Percentiles rank a stretch among this genome's conserved stretches.
These are phyloP conservation scores for Diaporthe vexans DNA, from an alignment of 2,329 filamentous ascomycete species.

Conservation along the genomic window DNA sequence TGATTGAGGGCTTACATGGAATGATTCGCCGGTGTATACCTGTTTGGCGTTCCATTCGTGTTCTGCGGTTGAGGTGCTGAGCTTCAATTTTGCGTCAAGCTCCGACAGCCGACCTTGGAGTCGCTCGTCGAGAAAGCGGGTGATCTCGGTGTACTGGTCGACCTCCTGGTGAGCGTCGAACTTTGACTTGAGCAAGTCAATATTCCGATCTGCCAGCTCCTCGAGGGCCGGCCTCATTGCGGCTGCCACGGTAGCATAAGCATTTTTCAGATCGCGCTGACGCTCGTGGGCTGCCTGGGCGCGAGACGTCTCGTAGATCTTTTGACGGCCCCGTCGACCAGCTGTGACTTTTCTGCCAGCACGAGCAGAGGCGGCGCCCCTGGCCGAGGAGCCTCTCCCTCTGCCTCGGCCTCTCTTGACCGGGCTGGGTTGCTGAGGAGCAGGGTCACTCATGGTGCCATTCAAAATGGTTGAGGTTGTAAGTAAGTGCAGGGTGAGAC, in stretches of 20 bases:
- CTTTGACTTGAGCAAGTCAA: conserved; percentile 70
- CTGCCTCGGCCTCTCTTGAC: conserved; percentile 41
- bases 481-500: conserved; percentile 37
- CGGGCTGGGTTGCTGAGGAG: conserved; percentile 42
- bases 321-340: conserved; percentile 62
- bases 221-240: conserved; percentile 75
- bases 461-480: conserved; percentile 37
- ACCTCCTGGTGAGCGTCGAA: conserved; percentile 66
- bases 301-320: conserved; percentile 67
- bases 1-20: conserved; percentile 43
- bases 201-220: conserved; percentile 72
- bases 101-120: conserved; percentile 50
- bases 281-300: conserved; percentile 73
- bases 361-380: conserved; percentile 39
- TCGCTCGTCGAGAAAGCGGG: conserved; percentile 64
- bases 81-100: conserved; percentile 44
- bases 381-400: conserved; percentile 34
- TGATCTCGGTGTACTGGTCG: conserved; percentile 66
- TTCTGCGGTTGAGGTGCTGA: conserved; percentile 42
- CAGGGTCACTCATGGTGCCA: conserved; percentile 43
- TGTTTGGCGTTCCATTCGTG: conserved; percentile 36
- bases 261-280: conserved; percentile 75
- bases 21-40: conserved; percentile 42
- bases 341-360: conserved; percentile 39
- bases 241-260: conserved; percentile 73